These are phyloP conservation scores for Pyrenopolyporus hunteri DNA, from an alignment of 495 filamentous ascomycete species.

Conservation along the genomic window DNA sequence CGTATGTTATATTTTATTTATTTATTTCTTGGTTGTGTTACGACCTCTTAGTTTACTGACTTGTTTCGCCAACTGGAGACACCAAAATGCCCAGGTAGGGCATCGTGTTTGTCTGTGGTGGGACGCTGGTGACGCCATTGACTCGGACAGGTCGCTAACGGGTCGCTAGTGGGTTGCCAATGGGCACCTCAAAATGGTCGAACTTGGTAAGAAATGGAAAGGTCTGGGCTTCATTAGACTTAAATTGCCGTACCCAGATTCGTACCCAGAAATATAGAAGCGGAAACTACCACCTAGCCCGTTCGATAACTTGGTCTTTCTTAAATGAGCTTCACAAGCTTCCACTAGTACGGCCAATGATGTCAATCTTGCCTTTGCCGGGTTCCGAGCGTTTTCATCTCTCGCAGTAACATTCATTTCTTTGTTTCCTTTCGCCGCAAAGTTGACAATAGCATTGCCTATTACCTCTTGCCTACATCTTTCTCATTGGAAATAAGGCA, in stretches of 20 bases:
- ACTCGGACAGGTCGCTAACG: not conserved
- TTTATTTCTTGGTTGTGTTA: no score
- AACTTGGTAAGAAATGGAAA: conserved; percentile 17
- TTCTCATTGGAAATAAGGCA: not conserved
- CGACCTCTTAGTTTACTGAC: no score
- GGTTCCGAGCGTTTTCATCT: conserved; percentile 10
- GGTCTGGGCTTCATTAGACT: conserved; percentile 9
- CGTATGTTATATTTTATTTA: no score
- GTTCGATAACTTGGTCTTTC: conserved; percentile 9
- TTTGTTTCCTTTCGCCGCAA: conserved; percentile 5
- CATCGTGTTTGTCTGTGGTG: conserved; percentile 9
- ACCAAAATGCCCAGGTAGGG: not conserved
- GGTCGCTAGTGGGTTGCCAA: no score
- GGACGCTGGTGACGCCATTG: conserved; percentile 34
- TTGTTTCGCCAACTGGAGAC: conserved; percentile 10
- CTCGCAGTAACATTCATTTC: conserved; percentile 6
- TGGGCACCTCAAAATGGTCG: not conserved
- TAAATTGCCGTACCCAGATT: no score
- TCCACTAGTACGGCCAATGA: conserved; percentile 26
- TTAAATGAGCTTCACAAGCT: conserved; percentile 29
- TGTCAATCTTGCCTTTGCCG: conserved; percentile 28
- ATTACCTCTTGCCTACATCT: not conserved
- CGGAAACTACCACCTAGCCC: not conserved
- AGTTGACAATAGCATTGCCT: not conserved
- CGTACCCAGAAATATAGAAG: not conserved